Conservation (phyloP, 1,139 yeast genomes). For the Blastobotrys buckinghamii region DNA sequence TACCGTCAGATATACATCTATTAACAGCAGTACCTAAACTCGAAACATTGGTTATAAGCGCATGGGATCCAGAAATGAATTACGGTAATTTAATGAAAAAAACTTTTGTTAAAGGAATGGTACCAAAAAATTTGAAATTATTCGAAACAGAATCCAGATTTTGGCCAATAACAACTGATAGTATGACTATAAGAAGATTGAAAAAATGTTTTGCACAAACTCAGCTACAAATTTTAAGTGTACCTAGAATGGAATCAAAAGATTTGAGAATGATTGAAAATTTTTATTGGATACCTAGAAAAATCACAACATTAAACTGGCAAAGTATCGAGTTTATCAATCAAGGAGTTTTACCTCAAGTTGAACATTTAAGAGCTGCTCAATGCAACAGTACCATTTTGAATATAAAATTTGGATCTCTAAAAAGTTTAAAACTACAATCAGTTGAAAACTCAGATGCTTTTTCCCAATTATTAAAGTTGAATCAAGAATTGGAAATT, state of each 20-base stretch:
- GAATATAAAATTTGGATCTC: neutral
- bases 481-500: neutral
- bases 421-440: neutral
- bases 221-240: neutral
- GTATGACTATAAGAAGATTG: neutral
- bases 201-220: neutral
- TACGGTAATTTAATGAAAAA: neutral
- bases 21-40: neutral
- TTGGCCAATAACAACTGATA: neutral
- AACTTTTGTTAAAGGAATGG: neutral
- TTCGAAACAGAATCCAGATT: conserved; percentile 2
- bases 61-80: neutral
- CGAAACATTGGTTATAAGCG: neutral
- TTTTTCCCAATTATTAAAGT: neutral
- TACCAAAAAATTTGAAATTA: conserved; percentile 1
- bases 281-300: conserved; percentile 2
- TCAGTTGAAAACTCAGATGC: neutral
- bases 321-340: neutral
- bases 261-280: neutral
- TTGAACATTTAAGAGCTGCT: neutral
- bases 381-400: conserved; percentile 2
- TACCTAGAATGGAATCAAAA: neutral
- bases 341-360: neutral
- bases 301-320: conserved; percentile 1
- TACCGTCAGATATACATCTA: neutral